Conservation (phyloP, 225 moss, liverwort and hornwort species). For the Asterella californica region DNA sequence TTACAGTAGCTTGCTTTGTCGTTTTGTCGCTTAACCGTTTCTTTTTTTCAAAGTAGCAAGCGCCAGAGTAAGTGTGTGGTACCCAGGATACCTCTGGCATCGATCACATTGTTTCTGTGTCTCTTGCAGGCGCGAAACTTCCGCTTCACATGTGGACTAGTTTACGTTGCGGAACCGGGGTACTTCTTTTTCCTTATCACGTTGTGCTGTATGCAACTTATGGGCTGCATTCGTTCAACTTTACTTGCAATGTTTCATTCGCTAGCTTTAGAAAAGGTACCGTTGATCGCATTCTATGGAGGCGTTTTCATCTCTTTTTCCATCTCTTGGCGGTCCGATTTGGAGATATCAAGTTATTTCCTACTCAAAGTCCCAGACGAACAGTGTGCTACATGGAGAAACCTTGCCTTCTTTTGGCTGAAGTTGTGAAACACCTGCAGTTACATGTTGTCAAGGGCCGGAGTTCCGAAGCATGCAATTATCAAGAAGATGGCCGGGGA, state of each 20-base stretch:
- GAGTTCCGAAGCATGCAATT: conserved; percentile 86
- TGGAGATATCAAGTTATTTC: neutral
- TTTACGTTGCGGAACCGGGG: conserved; percentile 75
- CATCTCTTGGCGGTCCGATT: neutral
- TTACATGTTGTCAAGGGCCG: conserved; percentile 79
- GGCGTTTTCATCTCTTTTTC: neutral
- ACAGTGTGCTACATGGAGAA: neutral
- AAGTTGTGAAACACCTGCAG: conserved; percentile 12
- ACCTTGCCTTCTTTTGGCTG: neutral
- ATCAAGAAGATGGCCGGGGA: conserved; percentile 85
- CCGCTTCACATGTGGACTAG: conserved; percentile 42
- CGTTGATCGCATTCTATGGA: neutral
- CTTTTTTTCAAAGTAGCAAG: neutral
- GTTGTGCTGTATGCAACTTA: neutral
- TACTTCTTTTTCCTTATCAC: conserved; percentile 13
- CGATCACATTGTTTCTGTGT: neutral
- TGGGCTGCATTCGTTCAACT: neutral
- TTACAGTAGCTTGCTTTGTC: neutral
- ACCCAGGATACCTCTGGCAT: no score
- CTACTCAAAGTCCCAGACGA: neutral
- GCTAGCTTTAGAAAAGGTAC: neutral
- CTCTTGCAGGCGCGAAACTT: conserved; percentile 47
- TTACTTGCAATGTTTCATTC: no score
- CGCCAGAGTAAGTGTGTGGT: neutral
- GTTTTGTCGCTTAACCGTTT: neutral